Conservation (phyloP, 768 basidiomycete species). For the Baorangia bicolor region DNA sequence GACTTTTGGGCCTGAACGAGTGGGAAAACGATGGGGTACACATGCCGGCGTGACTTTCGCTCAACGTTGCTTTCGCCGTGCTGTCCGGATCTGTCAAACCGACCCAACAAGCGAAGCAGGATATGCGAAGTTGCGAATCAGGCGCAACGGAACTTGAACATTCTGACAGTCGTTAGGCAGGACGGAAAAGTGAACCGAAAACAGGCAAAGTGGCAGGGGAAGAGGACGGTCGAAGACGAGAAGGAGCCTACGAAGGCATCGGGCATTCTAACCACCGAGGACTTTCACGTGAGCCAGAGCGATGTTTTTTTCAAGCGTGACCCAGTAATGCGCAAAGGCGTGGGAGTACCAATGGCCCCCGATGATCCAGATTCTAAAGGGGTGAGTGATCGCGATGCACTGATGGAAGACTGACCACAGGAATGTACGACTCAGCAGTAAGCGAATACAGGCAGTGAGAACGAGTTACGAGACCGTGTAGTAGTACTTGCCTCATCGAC, state of each 20-base stretch:
- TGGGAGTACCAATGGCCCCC: neutral
- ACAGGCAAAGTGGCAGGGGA: neutral
- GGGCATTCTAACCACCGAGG: neutral
- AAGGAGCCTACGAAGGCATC: neutral
- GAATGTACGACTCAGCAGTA: no score
- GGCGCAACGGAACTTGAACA: neutral
- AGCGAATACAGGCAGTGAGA: neutral
- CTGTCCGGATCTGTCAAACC: neutral
- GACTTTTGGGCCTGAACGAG: neutral
- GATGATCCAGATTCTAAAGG: neutral
- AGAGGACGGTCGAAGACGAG: neutral
- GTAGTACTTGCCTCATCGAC: neutral
- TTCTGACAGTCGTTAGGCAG: no score
- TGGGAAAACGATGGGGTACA: neutral
- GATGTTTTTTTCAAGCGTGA: no score
- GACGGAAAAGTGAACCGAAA: neutral
- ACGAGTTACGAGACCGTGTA: neutral
- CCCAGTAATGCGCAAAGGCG: neutral
- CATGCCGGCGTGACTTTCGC: neutral
- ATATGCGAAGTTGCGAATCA: neutral
- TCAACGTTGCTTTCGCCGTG: neutral
- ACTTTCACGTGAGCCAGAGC: neutral
- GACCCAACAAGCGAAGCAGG: neutral
- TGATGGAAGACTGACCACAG: no score
- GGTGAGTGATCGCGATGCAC: no score